Evolutionary conservation across 768 basidiomycete species (phyloP).

Genomic region (Agrocybe chaxingu): DNA sequence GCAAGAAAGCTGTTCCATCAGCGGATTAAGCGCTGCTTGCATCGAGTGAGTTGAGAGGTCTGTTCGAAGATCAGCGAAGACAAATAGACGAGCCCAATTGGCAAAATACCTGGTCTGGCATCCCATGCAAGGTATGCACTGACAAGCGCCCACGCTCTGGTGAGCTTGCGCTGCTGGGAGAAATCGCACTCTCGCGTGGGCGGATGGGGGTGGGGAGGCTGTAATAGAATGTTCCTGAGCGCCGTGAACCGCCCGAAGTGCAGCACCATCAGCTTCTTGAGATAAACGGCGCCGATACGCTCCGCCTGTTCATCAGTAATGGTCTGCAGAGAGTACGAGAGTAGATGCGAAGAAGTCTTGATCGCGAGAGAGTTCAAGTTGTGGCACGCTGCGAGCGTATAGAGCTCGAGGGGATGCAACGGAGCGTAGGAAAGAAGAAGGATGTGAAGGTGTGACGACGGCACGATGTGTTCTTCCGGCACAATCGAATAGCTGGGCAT

Average conservation of each 20-base stretch:
- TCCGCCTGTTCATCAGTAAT: constrained; percentile 36
- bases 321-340: constrained; percentile 28
- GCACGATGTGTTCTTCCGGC: constrained; percentile 21
- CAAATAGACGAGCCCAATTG: constrained; percentile 22
- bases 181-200: constrained; percentile 21
- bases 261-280: constrained; percentile 37
- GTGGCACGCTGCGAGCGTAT: constrained; percentile 34
- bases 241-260: constrained; percentile 31
- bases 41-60: constrained; percentile 49
- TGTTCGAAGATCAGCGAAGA: constrained; percentile 25
- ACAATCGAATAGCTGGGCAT: constrained; percentile 23
- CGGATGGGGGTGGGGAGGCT: constrained; percentile 20
- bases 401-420: constrained; percentile 34
- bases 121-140: constrained; percentile 26
- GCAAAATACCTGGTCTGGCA: constrained; percentile 16
- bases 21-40: constrained; percentile 43
- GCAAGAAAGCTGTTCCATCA: constrained; percentile 46
- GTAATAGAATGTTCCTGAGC: constrained; percentile 26
- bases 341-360: constrained; percentile 34
- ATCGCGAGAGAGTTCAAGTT: constrained; percentile 36
- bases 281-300: constrained; percentile 37
- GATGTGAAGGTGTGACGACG: constrained; percentile 24
- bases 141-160: constrained; percentile 28
- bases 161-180: constrained; percentile 20
- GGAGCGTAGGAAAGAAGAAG: constrained; percentile 32